Percentiles rank a stretch among this genome's conserved stretches.
Evolutionary conservation across 768 basidiomycete genomes (phyloP).

Genomic region (Mrakia frigida): DNA sequence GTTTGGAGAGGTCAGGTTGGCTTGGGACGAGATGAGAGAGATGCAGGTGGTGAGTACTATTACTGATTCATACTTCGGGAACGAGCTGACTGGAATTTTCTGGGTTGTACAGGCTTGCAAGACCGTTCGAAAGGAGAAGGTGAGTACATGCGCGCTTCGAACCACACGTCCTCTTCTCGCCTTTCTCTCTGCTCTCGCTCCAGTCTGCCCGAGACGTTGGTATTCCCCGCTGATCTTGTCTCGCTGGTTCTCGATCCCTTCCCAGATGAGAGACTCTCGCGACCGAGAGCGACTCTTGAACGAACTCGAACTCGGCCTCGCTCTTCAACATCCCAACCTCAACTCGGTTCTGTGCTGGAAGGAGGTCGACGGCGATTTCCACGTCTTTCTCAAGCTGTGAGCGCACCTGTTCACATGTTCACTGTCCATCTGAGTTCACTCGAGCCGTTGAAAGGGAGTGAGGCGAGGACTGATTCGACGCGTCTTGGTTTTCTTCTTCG

Average conservation of each 20-base stretch:
- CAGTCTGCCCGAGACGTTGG: too few species aligned
- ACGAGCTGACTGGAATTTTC: neutral
- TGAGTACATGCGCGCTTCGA: neutral
- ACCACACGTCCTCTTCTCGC: neutral
- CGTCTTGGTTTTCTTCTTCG: neutral
- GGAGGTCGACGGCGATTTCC: neutral
- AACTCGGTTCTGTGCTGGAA: constrained; percentile 3
- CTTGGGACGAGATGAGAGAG: neutral
- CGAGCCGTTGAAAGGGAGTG: neutral
- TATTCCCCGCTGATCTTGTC: too few species aligned
- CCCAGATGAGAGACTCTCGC: neutral
- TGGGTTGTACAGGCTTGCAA: constrained; percentile 15
- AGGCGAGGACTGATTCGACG: neutral
- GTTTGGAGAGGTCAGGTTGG: constrained; percentile 26
- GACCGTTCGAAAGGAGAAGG: constrained; percentile 8
- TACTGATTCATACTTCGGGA: neutral
- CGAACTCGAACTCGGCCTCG: constrained; percentile 16
- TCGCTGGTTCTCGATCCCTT: too few species aligned
- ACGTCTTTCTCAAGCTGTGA: constrained; percentile 17
- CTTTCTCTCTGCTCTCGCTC: neutral
- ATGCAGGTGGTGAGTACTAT: constrained; percentile 18
- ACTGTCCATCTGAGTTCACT: neutral
- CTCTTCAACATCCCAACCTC: constrained; percentile 17
- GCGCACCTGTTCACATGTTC: neutral
- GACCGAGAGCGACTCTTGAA: constrained; percentile 13